These are phyloP conservation scores for Pichia phayaonensis DNA, from an alignment of 805 yeast species.

Conservation along the genomic window DNA sequence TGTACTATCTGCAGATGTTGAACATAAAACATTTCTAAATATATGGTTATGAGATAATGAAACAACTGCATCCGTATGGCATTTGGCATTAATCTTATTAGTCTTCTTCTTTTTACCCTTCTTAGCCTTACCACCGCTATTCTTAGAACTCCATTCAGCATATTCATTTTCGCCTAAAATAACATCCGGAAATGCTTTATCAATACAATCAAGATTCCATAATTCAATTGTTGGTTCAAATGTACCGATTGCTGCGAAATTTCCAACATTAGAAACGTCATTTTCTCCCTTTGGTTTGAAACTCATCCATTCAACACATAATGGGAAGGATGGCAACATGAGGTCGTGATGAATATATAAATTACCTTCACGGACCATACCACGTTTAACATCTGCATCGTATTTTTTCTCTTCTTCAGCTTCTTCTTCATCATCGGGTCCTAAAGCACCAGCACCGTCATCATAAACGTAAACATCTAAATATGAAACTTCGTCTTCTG, in stretches of 20 bases:
- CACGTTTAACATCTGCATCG: slow-evolving; percentile 71
- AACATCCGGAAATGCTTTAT: slow-evolving; percentile 90
- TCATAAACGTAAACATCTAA: slow-evolving; percentile 92
- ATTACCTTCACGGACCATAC: slow-evolving; percentile 62
- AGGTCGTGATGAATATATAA: slow-evolving; percentile 93
- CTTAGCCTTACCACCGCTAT: slow-evolving; percentile 31
- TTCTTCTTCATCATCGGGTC: slow-evolving; percentile 46
- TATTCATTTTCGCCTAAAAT: slow-evolving; percentile 73
- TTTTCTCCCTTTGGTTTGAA: slow-evolving; percentile 50
- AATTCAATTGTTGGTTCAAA: slow-evolving; percentile 96
- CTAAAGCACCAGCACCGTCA: slow-evolving; percentile 72
- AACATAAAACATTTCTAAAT: slow-evolving; percentile 80
- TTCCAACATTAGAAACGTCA: slow-evolving; percentile 51
- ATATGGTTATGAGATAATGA: slow-evolving; percentile 75
- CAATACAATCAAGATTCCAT: slow-evolving; percentile 91
- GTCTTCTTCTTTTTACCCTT: slow-evolving; percentile 33
- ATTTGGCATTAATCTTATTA: slow-evolving; percentile 44
- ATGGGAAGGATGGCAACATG: slow-evolving; percentile 95
- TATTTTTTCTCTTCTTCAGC: slow-evolving; percentile 58
- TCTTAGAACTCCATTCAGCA: slow-evolving; percentile 16
- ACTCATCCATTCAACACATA: slow-evolving; percentile 93
- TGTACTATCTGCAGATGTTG: slow-evolving; percentile 93
- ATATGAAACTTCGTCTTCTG: slow-evolving; percentile 91
- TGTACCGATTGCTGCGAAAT: slow-evolving; percentile 94
- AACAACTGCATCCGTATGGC: slow-evolving; percentile 90